Evolutionary conservation across 1,284 basidiomycete species (phyloP).

Genomic region (Ustilago nuda): DNA sequence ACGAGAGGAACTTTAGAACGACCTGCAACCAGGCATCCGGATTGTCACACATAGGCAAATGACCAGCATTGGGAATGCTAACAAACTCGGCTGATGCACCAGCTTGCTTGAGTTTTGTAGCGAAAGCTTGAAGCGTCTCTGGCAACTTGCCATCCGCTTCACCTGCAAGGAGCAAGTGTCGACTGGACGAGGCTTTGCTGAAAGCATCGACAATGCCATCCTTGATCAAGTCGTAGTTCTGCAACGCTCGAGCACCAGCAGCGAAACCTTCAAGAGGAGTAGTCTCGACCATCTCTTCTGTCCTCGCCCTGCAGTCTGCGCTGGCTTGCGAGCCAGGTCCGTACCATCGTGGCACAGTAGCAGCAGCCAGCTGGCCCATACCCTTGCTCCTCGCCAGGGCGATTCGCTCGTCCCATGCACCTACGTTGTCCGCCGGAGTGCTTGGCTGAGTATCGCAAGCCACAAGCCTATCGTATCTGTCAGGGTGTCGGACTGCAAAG

Average conservation of each 20-base stretch:
- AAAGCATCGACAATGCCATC: constrained; percentile 65
- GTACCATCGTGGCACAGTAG: constrained; percentile 71
- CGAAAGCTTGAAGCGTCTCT: constrained; percentile 65
- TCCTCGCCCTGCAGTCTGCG: constrained; percentile 45
- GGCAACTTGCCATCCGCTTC: constrained; percentile 70
- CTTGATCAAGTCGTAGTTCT: constrained; percentile 70
- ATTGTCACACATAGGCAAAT: constrained; percentile 71
- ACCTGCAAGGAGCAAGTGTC: constrained; percentile 70
- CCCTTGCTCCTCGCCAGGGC: constrained; percentile 62
- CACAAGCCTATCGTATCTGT: constrained; percentile 65
- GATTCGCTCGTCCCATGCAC: constrained; percentile 71
- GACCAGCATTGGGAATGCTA: constrained; percentile 68
- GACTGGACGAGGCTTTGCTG: constrained; percentile 23
- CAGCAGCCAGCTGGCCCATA: constrained; percentile 69
- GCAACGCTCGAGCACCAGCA: constrained; percentile 69
- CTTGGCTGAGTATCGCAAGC: constrained; percentile 71
- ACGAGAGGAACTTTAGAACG: constrained; percentile 41
- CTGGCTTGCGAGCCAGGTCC: constrained; percentile 62
- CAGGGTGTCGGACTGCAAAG: constrained; percentile 69
- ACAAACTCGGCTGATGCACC: constrained; percentile 66
- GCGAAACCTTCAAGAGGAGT: constrained; percentile 70
- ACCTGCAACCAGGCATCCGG: constrained; percentile 59
- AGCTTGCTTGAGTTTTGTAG: constrained; percentile 60
- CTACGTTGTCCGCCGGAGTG: constrained; percentile 70
- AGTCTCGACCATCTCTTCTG: constrained; percentile 59